These are phyloP conservation scores for Actinomortierella wolfii DNA, from an alignment of 371 early-diverging fungal species.

Conservation along the genomic window DNA sequence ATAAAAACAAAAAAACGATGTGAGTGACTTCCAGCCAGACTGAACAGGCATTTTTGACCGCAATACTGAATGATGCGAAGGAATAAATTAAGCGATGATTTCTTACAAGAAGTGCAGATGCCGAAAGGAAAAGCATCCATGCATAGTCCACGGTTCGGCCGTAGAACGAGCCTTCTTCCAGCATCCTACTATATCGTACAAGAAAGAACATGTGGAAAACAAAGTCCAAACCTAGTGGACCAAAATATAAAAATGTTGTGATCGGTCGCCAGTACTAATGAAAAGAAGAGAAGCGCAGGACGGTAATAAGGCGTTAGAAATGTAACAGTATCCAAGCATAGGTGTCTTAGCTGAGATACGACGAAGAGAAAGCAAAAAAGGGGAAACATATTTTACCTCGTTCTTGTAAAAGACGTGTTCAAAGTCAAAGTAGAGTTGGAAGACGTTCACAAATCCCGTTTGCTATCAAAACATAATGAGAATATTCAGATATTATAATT, in stretches of 20 bases:
- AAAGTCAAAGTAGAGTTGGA: slow-evolving; percentile 84
- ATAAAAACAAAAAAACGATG: not conserved
- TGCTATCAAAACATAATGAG: slow-evolving; percentile 49
- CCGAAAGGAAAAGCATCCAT: slow-evolving; percentile 81
- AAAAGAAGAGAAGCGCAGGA: slow-evolving; percentile 2
- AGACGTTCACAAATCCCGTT: slow-evolving; percentile 70
- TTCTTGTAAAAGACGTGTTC: slow-evolving; percentile 64
- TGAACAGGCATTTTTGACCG: not conserved
- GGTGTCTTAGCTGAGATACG: slow-evolving; percentile 4
- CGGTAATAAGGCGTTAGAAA: not conserved
- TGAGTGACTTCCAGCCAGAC: not conserved
- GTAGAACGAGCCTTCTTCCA: slow-evolving; percentile 94
- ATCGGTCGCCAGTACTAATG: slow-evolving; percentile 91
- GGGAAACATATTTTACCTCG: slow-evolving; percentile 60
- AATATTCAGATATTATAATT: slow-evolving; percentile 5
- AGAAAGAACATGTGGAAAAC: slow-evolving; percentile 94
- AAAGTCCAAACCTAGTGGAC: slow-evolving; percentile 86
- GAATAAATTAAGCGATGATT: not conserved
- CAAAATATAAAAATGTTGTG: slow-evolving; percentile 93
- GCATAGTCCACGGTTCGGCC: slow-evolving; percentile 90
- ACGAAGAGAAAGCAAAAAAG: slow-evolving; percentile 7
- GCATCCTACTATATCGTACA: slow-evolving; percentile 85
- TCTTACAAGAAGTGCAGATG: slow-evolving; percentile 63
- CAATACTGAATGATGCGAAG: not conserved
- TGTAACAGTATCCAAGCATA: not conserved